Conservation (phyloP, 108 stramenopile genomes). For the Pelagomonas calceolata region DNA sequence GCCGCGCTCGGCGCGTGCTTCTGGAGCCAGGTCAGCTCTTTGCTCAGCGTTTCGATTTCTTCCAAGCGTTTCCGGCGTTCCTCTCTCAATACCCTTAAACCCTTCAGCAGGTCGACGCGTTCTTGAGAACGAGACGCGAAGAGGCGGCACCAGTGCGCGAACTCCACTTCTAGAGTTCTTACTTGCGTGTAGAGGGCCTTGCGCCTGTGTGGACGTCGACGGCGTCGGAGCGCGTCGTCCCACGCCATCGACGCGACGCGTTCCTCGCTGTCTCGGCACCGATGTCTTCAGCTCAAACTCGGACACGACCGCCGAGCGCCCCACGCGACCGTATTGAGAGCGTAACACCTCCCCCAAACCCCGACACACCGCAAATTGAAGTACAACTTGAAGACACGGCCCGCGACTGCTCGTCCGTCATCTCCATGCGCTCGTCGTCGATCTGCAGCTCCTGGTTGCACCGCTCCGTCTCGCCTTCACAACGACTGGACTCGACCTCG, state of each 20-base stretch:
- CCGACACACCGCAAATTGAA: constrained; percentile 8
- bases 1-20: constrained; percentile 12
- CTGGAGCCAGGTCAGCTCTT: constrained; percentile 9
- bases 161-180: constrained; percentile 24
- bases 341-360: not conserved
- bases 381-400: too few relatives aligned
- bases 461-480: constrained; percentile 17
- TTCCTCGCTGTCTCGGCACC: too few relatives aligned
- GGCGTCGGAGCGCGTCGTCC: too few relatives aligned
- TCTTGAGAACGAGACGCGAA: constrained; percentile 27
- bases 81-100: constrained; percentile 15
- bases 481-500: constrained; percentile 15
- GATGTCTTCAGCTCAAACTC: too few relatives aligned
- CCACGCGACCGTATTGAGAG: too few relatives aligned
- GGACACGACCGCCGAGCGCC: too few relatives aligned
- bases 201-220: too few relatives aligned
- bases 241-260: too few relatives aligned
- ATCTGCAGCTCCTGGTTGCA: constrained; percentile 16
- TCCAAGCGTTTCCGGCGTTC: constrained; percentile 14
- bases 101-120: constrained; percentile 19
- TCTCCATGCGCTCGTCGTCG: constrained; percentile 23
- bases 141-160: constrained; percentile 24
- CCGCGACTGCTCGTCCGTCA: constrained; percentile 17
- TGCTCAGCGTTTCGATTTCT: constrained; percentile 12
- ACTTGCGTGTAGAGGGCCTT: constrained; percentile 9